A percentile compares a stretch with the other conserved stretches of the same genome.
Conservation (phyloP, 495 filamentous ascomycete genomes). For the Tuber melanosporum region DNA sequence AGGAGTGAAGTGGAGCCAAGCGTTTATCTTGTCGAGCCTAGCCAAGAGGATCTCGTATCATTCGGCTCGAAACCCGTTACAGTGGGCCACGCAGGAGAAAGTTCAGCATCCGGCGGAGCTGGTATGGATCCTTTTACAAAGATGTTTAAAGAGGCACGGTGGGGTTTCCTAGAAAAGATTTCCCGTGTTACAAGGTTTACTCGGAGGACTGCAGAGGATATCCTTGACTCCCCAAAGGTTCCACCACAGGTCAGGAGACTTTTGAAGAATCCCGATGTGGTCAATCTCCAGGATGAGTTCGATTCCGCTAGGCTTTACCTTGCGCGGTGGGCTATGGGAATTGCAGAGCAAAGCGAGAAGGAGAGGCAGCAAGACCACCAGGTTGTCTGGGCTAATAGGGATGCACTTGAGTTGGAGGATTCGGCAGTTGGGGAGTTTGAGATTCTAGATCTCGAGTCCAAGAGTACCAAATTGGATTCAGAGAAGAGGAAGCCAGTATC, state of each 20-base stretch:
- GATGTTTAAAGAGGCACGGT: slow-evolving; percentile 88
- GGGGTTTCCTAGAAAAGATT: slow-evolving; percentile 91
- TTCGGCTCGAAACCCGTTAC: slow-evolving; percentile 60
- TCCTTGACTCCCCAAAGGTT: slow-evolving; percentile 78
- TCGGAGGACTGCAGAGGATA: slow-evolving; percentile 79
- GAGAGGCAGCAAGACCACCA: slow-evolving; percentile 59
- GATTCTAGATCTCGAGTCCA: slow-evolving; percentile 74
- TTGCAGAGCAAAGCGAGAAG: slow-evolving; percentile 88
- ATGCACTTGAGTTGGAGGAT: slow-evolving; percentile 88
- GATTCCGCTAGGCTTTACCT: slow-evolving; percentile 91
- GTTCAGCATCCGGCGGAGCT: slow-evolving; percentile 46
- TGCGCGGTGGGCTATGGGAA: slow-evolving; percentile 96
- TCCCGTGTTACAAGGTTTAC: slow-evolving; percentile 96
- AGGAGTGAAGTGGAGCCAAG: slow-evolving; percentile 75
- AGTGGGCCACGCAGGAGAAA: slow-evolving; percentile 45
- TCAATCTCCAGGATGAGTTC: slow-evolving; percentile 91
- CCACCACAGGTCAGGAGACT: slow-evolving; percentile 80
- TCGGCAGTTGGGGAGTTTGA: slow-evolving; percentile 94
- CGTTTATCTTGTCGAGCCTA: slow-evolving; percentile 85
- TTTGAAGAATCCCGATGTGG: slow-evolving; percentile 88
- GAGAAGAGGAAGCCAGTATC: slow-evolving; percentile 72
- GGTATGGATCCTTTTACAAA: slow-evolving; percentile 95
- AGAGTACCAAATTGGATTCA: slow-evolving; percentile 57
- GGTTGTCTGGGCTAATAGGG: slow-evolving; percentile 79
- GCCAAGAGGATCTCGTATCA: slow-evolving; percentile 68